These are phyloP conservation scores for Macrophomina tecta DNA, from an alignment of 2,329 filamentous ascomycete species.

Conservation along the genomic window DNA sequence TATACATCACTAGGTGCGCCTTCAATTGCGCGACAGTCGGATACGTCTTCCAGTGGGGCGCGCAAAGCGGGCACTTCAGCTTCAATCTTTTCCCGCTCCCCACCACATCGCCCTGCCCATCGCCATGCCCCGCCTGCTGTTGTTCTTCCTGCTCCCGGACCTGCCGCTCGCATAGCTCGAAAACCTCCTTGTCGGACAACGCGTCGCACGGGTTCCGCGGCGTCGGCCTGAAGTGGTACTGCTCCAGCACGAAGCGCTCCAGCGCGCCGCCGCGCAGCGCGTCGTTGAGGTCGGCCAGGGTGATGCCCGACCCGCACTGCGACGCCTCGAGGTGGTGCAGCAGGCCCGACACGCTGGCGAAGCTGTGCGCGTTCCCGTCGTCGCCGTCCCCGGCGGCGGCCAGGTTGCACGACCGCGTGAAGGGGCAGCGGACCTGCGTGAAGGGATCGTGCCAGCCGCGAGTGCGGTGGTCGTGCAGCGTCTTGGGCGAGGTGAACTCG, in stretches of 20 bases:
- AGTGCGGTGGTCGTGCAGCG: slow-evolving; percentile 29
- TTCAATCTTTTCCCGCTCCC: neutral
- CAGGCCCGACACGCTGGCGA: slow-evolving; percentile 16
- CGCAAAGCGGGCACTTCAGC: slow-evolving; percentile 23
- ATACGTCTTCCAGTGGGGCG: slow-evolving; percentile 4
- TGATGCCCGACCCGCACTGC: slow-evolving; percentile 24
- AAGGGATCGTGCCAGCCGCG: slow-evolving; percentile 28
- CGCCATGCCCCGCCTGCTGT: neutral
- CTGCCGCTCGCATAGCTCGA: neutral
- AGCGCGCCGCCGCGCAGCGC: slow-evolving; percentile 17
- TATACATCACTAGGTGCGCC: slow-evolving; percentile 18
- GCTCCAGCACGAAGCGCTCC: slow-evolving; percentile 20
- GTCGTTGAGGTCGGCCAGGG: slow-evolving; percentile 16
- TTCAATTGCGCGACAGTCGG: slow-evolving; percentile 15
- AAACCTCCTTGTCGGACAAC: neutral
- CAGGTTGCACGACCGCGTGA: neutral
- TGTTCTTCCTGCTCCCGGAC: neutral
- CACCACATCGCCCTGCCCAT: neutral
- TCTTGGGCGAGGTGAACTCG: slow-evolving; percentile 27
- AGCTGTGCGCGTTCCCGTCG: neutral
- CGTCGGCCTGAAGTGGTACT: slow-evolving; percentile 10
- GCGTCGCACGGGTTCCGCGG: slow-evolving; percentile 9
- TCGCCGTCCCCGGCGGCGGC: neutral
- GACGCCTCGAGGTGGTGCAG: slow-evolving; percentile 26
- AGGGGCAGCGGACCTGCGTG: slow-evolving; percentile 21